Conservation (phyloP, 768 basidiomycete genomes). For the Tylopilus vinaceipallidus region DNA sequence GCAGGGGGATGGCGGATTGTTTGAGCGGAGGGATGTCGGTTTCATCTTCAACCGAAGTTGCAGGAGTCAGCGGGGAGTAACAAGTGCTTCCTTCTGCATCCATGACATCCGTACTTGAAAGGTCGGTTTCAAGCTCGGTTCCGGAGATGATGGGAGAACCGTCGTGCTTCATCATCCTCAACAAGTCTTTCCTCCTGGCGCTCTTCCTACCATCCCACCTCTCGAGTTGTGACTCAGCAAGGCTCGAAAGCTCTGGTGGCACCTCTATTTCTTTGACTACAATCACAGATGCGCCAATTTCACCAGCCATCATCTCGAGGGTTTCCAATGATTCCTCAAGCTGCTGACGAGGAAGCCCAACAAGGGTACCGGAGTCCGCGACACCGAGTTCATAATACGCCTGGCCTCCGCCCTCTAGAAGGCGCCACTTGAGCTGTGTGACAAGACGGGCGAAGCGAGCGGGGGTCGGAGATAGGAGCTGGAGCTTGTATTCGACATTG, state of each 20-base stretch:
- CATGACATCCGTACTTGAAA: constrained; percentile 35
- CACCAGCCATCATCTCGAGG: constrained; percentile 90
- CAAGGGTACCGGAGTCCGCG: constrained; percentile 82
- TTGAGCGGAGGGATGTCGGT: background rate
- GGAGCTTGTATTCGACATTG: constrained; percentile 93
- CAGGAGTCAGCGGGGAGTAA: constrained; percentile 7
- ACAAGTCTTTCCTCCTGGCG: constrained; percentile 33
- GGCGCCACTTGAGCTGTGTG: constrained; percentile 94
- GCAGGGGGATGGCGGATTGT: constrained; percentile 11
- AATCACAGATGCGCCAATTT: constrained; percentile 89
- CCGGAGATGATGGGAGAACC: constrained; percentile 34
- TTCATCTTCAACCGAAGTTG: constrained; percentile 5
- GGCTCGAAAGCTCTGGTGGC: constrained; percentile 45
- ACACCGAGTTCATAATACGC: constrained; percentile 85
- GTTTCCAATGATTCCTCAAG: constrained; percentile 83
- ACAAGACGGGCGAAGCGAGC: constrained; percentile 80
- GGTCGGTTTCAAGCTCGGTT: constrained; percentile 41
- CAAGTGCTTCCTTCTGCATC: constrained; percentile 36
- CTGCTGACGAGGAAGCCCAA: constrained; percentile 72
- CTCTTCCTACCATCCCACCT: constrained; percentile 39
- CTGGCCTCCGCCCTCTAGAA: constrained; percentile 80
- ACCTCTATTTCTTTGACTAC: constrained; percentile 88
- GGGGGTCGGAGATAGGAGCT: constrained; percentile 75
- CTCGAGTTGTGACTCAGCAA: constrained; percentile 33
- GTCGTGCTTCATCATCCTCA: constrained; percentile 22